Evolutionary conservation across 495 filamentous ascomycete genomes (phyloP).

Genomic region (Neurospora terricola): DNA sequence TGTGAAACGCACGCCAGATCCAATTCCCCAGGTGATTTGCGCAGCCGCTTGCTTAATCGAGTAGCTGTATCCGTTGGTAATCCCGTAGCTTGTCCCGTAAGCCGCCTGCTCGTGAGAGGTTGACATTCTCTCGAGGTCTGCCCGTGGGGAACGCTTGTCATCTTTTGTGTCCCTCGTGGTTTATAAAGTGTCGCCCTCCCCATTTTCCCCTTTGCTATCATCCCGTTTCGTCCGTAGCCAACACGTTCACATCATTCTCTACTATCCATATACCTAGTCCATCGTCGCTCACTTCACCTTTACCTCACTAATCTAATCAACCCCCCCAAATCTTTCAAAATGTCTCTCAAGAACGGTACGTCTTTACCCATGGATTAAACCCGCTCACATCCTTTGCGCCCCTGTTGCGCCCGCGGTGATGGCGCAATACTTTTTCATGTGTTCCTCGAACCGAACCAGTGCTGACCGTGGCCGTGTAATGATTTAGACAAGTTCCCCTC

Average conservation of each 20-base stretch:
- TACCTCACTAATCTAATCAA: neutral
- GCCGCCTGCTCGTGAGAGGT: neutral
- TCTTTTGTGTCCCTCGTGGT: neutral
- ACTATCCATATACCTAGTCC: neutral
- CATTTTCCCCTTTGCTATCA: neutral
- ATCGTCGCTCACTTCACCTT: neutral
- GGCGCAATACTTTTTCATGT: neutral
- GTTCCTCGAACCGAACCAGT: neutral
- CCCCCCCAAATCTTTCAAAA: conserved; percentile 29
- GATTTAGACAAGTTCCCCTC: conserved; percentile 73
- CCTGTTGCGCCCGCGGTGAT: neutral
- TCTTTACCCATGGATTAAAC: neutral
- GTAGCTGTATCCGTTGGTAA: neutral
- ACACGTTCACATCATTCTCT: neutral
- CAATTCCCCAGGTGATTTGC: neutral
- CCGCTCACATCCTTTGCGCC: neutral
- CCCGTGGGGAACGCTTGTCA: neutral
- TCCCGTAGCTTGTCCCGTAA: neutral
- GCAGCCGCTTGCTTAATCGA: neutral
- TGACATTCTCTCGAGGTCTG: neutral
- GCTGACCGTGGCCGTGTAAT: conserved; percentile 1
- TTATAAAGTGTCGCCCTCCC: neutral
- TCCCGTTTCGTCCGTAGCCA: neutral
- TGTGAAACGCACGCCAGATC: neutral
- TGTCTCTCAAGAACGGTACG: conserved; percentile 79